These are phyloP conservation scores for Epichloe festucae DNA, from an alignment of 2,329 filamentous ascomycete genomes.

Conservation along the genomic window DNA sequence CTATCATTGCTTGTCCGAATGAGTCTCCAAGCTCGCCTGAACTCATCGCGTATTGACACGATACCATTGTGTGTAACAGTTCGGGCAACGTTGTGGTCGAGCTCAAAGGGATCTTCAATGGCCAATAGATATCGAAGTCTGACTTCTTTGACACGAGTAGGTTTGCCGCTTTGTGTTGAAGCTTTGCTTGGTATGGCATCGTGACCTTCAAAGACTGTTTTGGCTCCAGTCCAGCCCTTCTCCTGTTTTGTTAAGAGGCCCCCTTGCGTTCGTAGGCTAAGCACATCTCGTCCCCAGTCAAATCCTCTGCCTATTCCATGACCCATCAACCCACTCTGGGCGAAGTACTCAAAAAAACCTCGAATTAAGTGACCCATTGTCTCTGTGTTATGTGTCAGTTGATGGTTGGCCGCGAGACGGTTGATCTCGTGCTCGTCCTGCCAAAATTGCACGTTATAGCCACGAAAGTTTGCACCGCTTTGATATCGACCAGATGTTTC, in stretches of 20 bases:
- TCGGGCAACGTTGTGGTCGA: conserved; percentile 75
- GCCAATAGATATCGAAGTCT: conserved; percentile 74
- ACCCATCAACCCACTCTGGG: conserved; percentile 43
- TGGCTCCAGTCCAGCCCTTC: conserved; percentile 81
- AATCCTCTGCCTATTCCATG: conserved; percentile 45
- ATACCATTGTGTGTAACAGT: conserved; percentile 78
- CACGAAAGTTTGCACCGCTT: conserved; percentile 35
- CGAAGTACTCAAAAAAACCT: conserved; percentile 83
- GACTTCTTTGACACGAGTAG: conserved; percentile 48
- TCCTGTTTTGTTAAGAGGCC: conserved; percentile 61
- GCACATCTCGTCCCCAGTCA: conserved; percentile 66
- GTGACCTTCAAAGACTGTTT: conserved; percentile 48
- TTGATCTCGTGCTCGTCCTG: conserved; percentile 58
- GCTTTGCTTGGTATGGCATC: conserved; percentile 10
- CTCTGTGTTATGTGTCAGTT: conserved; percentile 56
- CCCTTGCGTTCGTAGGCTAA: conserved; percentile 60
- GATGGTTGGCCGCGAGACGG: conserved; percentile 40
- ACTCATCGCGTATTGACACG: conserved; percentile 71
- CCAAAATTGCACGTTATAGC: conserved; percentile 66
- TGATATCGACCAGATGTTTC: conserved; percentile 13
- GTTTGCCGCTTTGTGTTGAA: conserved; percentile 14
- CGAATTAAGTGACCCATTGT: conserved; percentile 58
- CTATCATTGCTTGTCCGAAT: conserved; percentile 40
- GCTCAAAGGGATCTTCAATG: conserved; percentile 85
- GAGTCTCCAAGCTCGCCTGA: conserved; percentile 65